Conservation (phyloP, 2,329 filamentous ascomycete species). For the Cladophialophora bantiana region DNA sequence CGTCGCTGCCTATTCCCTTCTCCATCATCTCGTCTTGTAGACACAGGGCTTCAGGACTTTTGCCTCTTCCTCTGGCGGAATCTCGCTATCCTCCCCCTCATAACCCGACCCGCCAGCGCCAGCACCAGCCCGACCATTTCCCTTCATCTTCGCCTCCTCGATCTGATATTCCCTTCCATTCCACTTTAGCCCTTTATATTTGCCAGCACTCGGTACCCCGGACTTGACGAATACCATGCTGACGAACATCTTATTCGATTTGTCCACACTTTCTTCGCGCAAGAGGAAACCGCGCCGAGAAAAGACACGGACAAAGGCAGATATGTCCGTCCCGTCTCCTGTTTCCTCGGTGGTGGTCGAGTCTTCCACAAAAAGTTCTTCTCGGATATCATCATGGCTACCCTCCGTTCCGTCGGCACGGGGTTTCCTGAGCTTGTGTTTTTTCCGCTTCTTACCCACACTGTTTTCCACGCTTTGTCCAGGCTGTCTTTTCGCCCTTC, state of each 20-base stretch:
- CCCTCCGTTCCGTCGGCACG: conserved; percentile 52
- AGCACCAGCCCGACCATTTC: conserved; percentile 57
- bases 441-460: conserved; percentile 68
- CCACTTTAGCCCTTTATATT: conserved; percentile 62
- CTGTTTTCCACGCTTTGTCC: conserved; percentile 66
- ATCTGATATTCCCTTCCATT: conserved; percentile 45
- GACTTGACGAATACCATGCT: conserved; percentile 93
- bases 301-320: conserved; percentile 84
- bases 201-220: conserved; percentile 75
- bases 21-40: conserved; percentile 78
- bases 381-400: conserved; percentile 62
- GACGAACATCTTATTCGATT: conserved; percentile 97
- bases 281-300: conserved; percentile 83
- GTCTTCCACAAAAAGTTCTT: conserved; percentile 61
- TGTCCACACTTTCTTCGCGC: conserved; percentile 74
- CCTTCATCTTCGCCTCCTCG: conserved; percentile 48
- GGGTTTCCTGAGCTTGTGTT: conserved; percentile 37
- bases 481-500: conserved; percentile 59
- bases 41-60: conserved; percentile 92
- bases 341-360: conserved; percentile 56
- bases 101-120: not conserved
- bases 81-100: conserved; percentile 63
- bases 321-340: conserved; percentile 78
- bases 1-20: not conserved
- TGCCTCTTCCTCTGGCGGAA: conserved; percentile 65